Conservation (phyloP, 2,329 filamentous ascomycete species). For the Fusarium sp. region DNA sequence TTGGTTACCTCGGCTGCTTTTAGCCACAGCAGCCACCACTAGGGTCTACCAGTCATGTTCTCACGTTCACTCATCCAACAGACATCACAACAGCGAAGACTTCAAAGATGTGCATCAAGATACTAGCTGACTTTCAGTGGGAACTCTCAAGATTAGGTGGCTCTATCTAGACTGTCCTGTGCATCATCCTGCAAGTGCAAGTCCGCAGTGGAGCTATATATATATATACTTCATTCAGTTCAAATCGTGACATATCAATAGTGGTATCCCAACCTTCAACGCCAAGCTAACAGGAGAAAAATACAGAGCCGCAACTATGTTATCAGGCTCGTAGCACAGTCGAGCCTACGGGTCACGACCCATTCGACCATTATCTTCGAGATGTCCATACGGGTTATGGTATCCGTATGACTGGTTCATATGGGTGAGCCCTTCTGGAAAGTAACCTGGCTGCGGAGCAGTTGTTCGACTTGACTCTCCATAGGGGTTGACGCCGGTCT, state of each 20-base stretch:
- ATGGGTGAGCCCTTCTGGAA: constrained; percentile 1
- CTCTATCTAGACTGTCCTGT: not conserved
- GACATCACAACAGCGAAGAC: not conserved
- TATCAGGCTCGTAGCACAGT: not conserved
- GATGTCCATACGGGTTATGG: not conserved
- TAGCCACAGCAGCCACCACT: not conserved
- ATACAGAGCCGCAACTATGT: not conserved
- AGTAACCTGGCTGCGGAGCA: constrained; percentile 5
- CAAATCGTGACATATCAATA: constrained; percentile 7
- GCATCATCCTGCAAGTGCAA: not conserved
- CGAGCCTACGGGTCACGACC: not conserved
- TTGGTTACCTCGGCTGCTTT: not conserved
- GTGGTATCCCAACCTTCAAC: constrained; percentile 26
- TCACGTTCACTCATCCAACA: not conserved
- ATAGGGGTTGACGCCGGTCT: not conserved
- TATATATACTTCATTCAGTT: not conserved
- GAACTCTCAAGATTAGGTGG: not conserved
- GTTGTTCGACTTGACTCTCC: constrained; percentile 3
- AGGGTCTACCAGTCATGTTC: not conserved
- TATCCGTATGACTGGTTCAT: not conserved
- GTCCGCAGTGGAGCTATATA: not conserved
- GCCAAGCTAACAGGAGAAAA: constrained; percentile 16
- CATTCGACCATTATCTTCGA: constrained; percentile 4
- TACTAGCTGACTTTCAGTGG: not conserved
- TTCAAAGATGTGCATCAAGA: not conserved